Evolutionary conservation across 2,329 filamentous ascomycete genomes (phyloP), one percentile per base, ranked within the genome.

Genomic region (Epichloe aotearoae): DNA sequence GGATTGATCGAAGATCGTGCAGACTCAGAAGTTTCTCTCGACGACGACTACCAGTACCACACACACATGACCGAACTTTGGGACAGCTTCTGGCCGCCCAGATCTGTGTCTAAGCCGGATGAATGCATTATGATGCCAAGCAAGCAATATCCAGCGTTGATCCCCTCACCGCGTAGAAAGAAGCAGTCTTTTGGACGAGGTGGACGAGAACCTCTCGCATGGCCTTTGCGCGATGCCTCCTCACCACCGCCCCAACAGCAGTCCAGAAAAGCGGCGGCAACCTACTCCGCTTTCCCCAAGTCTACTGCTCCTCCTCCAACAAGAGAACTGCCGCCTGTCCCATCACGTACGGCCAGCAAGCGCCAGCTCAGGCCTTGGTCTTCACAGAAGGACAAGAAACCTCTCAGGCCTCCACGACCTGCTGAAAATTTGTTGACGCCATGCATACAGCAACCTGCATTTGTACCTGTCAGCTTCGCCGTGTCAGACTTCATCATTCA

Each of bases 41-140:
- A 79, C 19, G 75, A 76, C 41, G 74, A 77, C 55, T 69, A 70
- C 51, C 69, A 73, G 53, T 72, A 75, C 54, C 69, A 73, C 50
- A 59, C 67, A 19, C 67, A 73, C 34, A 66, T 67, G 5, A 60
- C 67, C 26, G 69, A 74, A 56, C 59, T 76, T 2, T 79, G 75
- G 74, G 72, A 77, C 57, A 72, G 64, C 49, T 79, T 76, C 58
- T 76, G 73, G 74, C 36, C 47, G 17, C 30, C 30, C 19, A 37
- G 34, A 11, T 19, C 38, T 8, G 23, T 12, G 19, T 42, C 34
- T 17, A 49, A 39, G n/a, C 11, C 15, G 15, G 52, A 54, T 15
- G 51, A 55, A 46, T 52, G 12, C 39, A 46, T 1, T 17, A 44
- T 52, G 36, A 54, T 53, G 19, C 52, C 59, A 10, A 58, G 52